phyloP scores from a whole-genome alignment of 495 filamentous ascomycete genomes.

The Aspergillus olivimuriae region DNA sequence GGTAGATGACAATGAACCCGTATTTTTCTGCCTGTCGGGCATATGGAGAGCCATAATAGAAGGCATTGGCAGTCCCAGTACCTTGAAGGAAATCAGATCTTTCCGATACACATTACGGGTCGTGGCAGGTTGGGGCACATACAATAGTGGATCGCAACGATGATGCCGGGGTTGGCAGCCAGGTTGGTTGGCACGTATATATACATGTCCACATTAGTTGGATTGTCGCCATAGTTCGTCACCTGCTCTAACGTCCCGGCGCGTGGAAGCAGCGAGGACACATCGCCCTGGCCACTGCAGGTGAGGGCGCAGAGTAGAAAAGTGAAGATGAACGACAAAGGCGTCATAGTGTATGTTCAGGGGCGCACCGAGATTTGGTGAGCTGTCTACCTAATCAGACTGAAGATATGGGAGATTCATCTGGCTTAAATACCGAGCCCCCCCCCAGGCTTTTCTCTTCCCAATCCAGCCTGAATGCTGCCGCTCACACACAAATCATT shows the following conservation, averaged over 20 bases:
- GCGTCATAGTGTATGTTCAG: neutral
- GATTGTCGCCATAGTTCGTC: constrained; percentile 27
- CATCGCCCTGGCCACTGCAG: constrained; percentile 4
- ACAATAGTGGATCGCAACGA: constrained; percentile 49
- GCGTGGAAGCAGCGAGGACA: constrained; percentile 4
- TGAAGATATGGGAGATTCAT: too few relatives aligned
- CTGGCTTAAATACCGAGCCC: too few relatives aligned
- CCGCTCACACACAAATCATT: too few relatives aligned
- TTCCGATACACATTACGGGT: neutral
- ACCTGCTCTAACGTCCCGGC: constrained; percentile 16
- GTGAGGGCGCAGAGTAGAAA: constrained; percentile 5
- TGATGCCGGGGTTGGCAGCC: constrained; percentile 41
- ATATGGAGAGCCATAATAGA: constrained; percentile 42
- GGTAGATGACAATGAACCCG: constrained; percentile 54
- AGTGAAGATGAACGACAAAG: neutral
- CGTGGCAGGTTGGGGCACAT: neutral
- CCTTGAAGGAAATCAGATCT: constrained; percentile 23
- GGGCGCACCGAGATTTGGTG: too few relatives aligned
- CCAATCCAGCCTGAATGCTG: too few relatives aligned
- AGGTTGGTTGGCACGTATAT: constrained; percentile 51
- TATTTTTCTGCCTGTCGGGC: constrained; percentile 43
- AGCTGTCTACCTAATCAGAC: too few relatives aligned
- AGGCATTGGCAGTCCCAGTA: constrained; percentile 43
- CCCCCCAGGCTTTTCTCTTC: too few relatives aligned
- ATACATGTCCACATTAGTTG: constrained; percentile 43